These are phyloP conservation scores for Lavandula angustifolia DNA, from an alignment of 257 asterid species.

Conservation along the genomic window DNA sequence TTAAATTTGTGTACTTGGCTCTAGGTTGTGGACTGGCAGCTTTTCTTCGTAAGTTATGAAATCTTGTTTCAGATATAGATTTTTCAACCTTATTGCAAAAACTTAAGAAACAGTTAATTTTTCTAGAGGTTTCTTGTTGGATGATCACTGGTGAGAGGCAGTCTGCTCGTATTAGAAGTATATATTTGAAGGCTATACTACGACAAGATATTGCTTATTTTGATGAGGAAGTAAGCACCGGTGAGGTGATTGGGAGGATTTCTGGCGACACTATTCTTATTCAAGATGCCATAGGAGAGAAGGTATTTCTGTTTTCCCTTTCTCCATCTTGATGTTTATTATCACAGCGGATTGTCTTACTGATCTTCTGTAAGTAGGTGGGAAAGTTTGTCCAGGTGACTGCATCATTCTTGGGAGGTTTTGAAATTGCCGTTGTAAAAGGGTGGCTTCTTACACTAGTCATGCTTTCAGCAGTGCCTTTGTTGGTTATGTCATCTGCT, in stretches of 20 bases:
- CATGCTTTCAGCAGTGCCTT: slow-evolving; percentile 37
- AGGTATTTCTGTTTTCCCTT: slow-evolving; percentile 34
- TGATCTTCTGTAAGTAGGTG: slow-evolving; percentile 33
- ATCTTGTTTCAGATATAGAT: neutral
- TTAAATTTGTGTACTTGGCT: slow-evolving; percentile 45
- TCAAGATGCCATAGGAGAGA: slow-evolving; percentile 56
- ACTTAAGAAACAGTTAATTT: neutral
- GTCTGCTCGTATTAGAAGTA: slow-evolving; percentile 45
- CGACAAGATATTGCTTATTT: slow-evolving; percentile 59
- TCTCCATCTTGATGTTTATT: neutral
- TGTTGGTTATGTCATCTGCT: slow-evolving; percentile 30
- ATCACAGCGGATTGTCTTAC: neutral
- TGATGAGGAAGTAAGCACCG: slow-evolving; percentile 51
- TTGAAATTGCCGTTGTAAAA: slow-evolving; percentile 40
- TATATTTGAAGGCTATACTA: slow-evolving; percentile 44
- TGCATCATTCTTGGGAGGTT: slow-evolving; percentile 42
- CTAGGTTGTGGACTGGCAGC: slow-evolving; percentile 53
- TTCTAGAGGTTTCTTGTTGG: slow-evolving; percentile 60
- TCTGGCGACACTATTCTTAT: slow-evolving; percentile 50
- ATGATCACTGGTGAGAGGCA: slow-evolving; percentile 63
- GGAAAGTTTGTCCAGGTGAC: slow-evolving; percentile 42
- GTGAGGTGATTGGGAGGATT: slow-evolving; percentile 50
- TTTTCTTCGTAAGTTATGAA: slow-evolving; percentile 49
- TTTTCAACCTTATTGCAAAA: neutral
- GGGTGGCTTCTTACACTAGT: slow-evolving; percentile 54